phyloP scores from a whole-genome alignment of 2,329 filamentous ascomycete species.

The Drechslerella stenobrocha region DNA sequence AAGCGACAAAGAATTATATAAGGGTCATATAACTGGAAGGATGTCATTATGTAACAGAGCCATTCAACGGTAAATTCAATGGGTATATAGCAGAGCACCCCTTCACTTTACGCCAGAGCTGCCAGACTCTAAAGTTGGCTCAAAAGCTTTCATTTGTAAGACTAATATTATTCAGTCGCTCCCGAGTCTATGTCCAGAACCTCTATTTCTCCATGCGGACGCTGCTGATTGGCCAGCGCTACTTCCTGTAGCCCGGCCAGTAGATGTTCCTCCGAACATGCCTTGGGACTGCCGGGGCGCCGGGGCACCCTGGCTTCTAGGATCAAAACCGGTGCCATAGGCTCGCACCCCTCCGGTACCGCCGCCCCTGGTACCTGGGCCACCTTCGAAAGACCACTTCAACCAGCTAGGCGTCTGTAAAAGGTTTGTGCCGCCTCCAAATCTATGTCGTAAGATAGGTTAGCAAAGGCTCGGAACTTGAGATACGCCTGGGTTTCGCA shows the following conservation, averaged over 20 bases:
- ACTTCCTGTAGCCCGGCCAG: constrained; percentile 54
- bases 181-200: constrained; percentile 67
- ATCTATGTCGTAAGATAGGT: constrained; percentile 57
- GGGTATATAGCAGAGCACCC: neutral
- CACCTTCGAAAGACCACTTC: constrained; percentile 66
- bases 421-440: constrained; percentile 78
- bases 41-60: neutral
- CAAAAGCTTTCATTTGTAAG: neutral
- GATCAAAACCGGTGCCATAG: constrained; percentile 36
- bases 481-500: neutral
- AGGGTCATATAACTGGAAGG: too few species aligned
- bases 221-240: constrained; percentile 61
- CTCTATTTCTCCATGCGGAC: constrained; percentile 67
- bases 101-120: neutral
- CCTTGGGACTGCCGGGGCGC: constrained; percentile 53
- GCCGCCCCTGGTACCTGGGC: constrained; percentile 63
- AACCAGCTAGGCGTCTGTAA: constrained; percentile 75
- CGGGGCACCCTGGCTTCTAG: constrained; percentile 57
- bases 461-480: neutral
- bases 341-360: constrained; percentile 48
- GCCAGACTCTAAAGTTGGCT: neutral
- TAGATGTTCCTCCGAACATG: constrained; percentile 50
- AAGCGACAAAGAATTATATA: too few species aligned
- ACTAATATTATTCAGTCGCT: constrained; percentile 36
- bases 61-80: neutral